Evolutionary conservation across 2,329 filamentous ascomycete species (phyloP).

Genomic region (Cordyceps cicadae): DNA sequence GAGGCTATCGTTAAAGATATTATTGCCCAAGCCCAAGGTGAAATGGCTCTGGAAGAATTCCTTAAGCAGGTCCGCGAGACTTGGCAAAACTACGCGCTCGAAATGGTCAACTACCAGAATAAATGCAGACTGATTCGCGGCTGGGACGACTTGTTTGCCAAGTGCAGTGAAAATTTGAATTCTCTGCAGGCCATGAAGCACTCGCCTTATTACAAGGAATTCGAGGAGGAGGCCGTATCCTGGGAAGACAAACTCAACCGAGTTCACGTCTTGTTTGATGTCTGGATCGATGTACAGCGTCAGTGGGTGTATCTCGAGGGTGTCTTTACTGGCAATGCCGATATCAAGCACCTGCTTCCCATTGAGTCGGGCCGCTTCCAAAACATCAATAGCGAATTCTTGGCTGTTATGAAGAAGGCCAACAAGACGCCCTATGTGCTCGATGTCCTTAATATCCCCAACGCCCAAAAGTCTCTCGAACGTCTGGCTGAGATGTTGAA

Average conservation of each 20-base stretch:
- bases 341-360: conserved; percentile 95
- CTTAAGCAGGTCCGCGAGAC: conserved; percentile 91
- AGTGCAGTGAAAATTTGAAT: conserved; percentile 96
- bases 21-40: conserved; percentile 89
- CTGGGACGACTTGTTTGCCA: conserved; percentile 96
- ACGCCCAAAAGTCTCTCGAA: conserved; percentile 92
- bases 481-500: conserved; percentile 92
- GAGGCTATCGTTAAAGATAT: conserved; percentile 87
- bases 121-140: conserved; percentile 95
- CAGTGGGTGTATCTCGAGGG: conserved; percentile 99
- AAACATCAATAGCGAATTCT: conserved; percentile 98
- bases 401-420: conserved; percentile 99
- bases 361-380: conserved; percentile 96
- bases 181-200: conserved; percentile 98
- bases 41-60: conserved; percentile 98
- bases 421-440: conserved; percentile 93
- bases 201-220: conserved; percentile 98
- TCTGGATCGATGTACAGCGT: conserved; percentile 99
- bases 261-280: conserved; percentile 94
- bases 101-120: conserved; percentile 94
- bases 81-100: conserved; percentile 91
- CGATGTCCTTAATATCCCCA: conserved; percentile 90
- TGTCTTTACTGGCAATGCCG: conserved; percentile 95
- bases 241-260: conserved; percentile 99
- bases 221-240: conserved; percentile 89